Base-by-base conservation (phyloP, 2,329 filamentous ascomycete genomes). In the Neodidymelliopsis sp. region DNA sequence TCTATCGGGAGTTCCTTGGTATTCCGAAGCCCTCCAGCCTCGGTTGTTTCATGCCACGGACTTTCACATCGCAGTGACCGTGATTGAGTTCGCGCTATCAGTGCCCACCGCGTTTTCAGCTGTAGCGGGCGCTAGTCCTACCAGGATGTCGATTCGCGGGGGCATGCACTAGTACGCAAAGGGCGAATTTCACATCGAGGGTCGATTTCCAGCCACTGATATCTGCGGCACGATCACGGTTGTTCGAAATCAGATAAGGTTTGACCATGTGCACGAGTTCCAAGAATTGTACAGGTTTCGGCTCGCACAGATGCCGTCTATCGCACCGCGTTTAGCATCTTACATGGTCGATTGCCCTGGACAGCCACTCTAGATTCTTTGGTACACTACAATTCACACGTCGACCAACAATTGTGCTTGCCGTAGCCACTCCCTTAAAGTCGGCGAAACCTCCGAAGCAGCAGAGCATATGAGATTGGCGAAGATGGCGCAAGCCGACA, bases 391-490 rank as follows among this genome's bases (percentile, higher is more conserved):
- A 6, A 8, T n/a, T n/a, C n/a, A n/a, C n/a, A n/a, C n/a, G 7
- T n/a, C 11, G 22, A 25, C 10, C 20, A 7, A 11, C 27, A 23
- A 7, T 19, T 34, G n/a, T 6, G 5, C 3, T 5, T 36, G 24
- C 22, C 7, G n/a, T 13, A 4, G 13, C 22, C 13, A 25, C 13
- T 10, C 6, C 13, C 2, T 15, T 27, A 29, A 28, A 9, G 15
- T 18, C 43, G 43, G 43, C 39, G 28, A 6, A 12, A 6, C 25
- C 22, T 34, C 43, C 43, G 43, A 25, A 23, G 6, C 35, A 9
- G 22, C 12, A 2, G 23, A n/a, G 23, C 20, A 18, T 25, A n/a
- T n/a, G 11, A 6, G 18, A 15, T 9, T 10, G 15, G 8, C 15
- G 7, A n/a, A n/a, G n/a, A 46, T 40, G 24, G 44, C 36, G 24